Evolutionary conservation across 345 rosid genomes (phyloP).

Genomic region (Melaleuca alternifolia): DNA sequence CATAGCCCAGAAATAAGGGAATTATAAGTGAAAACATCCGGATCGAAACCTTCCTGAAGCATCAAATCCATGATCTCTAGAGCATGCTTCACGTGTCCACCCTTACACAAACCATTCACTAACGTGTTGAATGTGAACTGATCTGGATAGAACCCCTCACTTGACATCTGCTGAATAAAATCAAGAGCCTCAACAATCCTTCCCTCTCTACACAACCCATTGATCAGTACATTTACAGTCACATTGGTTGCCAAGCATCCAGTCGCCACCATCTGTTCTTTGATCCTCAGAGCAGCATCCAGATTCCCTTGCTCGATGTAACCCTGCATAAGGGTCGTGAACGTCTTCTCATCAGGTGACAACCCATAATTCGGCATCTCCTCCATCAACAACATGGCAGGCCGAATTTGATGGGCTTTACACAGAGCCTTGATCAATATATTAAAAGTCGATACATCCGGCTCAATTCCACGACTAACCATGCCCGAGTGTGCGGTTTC

Average conservation of each 20-base stretch:
- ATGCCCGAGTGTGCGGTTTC: constrained; percentile 57
- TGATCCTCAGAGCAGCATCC: constrained; percentile 64
- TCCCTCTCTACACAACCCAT: constrained; percentile 78
- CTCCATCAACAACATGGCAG: constrained; percentile 79
- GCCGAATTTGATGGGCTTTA: constrained; percentile 79
- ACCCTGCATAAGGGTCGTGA: constrained; percentile 84
- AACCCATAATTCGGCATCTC: constrained; percentile 66
- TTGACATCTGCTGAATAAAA: constrained; percentile 56
- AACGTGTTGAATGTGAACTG: constrained; percentile 69
- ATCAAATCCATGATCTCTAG: constrained; percentile 77
- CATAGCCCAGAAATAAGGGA: constrained; percentile 80
- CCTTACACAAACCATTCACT: constrained; percentile 77
- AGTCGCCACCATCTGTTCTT: constrained; percentile 44
- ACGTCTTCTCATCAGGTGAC: constrained; percentile 74
- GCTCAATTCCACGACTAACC: constrained; percentile 47
- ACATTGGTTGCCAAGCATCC: constrained; percentile 48
- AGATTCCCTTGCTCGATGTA: constrained; percentile 72
- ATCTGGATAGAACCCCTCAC: constrained; percentile 66
- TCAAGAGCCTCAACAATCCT: constrained; percentile 58
- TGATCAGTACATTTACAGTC: constrained; percentile 73
- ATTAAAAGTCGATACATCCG: constrained; percentile 80
- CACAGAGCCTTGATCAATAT: constrained; percentile 77
- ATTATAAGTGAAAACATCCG: constrained; percentile 69
- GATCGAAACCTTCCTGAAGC: constrained; percentile 85
- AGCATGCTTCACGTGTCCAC: constrained; percentile 70